A percentile compares a stretch with the other conserved stretches of the same genome.
Evolutionary conservation across 2,329 filamentous ascomycete genomes (phyloP).

Genomic region (Xylariomycetidae sp.): DNA sequence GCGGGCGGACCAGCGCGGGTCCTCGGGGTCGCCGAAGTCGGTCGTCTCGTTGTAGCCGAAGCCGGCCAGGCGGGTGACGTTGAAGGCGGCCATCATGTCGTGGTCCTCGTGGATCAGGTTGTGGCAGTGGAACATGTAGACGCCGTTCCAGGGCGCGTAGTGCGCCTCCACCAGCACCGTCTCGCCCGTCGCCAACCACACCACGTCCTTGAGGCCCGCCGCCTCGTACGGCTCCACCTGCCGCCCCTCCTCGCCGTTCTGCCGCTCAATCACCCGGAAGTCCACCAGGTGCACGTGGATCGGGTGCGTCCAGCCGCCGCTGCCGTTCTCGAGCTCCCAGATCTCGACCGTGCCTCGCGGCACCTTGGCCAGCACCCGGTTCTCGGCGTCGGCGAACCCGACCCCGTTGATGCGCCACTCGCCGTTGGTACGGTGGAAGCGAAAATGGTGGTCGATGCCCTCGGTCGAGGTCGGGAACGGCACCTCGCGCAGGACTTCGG

Average conservation of each 20-base stretch:
- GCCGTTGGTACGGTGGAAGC: constrained; percentile 38
- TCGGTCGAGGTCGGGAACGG: constrained; percentile 31
- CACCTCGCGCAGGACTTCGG: constrained; percentile 30
- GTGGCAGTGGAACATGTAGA: constrained; percentile 47
- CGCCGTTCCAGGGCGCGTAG: constrained; percentile 49
- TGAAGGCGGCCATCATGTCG: constrained; percentile 44
- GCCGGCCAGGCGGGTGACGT: constrained; percentile 32
- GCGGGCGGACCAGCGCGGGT: constrained; percentile 29
- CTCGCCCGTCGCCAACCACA: constrained; percentile 49
- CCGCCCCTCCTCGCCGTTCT: constrained; percentile 35
- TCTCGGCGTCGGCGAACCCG: constrained; percentile 39
- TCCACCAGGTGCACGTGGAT: constrained; percentile 57
- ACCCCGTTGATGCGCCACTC: constrained; percentile 50
- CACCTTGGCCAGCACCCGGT: constrained; percentile 45
- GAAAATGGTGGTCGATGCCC: constrained; percentile 39
- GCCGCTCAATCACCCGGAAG: constrained; percentile 48
- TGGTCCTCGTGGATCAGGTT: constrained; percentile 42
- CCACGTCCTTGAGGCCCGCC: constrained; percentile 53
- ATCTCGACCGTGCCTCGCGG: constrained; percentile 42
- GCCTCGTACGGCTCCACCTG: constrained; percentile 47
- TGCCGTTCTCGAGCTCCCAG: constrained; percentile 46
- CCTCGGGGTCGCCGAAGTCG: constrained; percentile 33
- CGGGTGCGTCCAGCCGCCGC: constrained; percentile 48
- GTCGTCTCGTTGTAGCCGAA: constrained; percentile 35
- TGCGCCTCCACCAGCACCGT: constrained; percentile 44